These are phyloP conservation scores for Thelonectria olida DNA, from an alignment of 2,329 filamentous ascomycete genomes.

Conservation along the genomic window DNA sequence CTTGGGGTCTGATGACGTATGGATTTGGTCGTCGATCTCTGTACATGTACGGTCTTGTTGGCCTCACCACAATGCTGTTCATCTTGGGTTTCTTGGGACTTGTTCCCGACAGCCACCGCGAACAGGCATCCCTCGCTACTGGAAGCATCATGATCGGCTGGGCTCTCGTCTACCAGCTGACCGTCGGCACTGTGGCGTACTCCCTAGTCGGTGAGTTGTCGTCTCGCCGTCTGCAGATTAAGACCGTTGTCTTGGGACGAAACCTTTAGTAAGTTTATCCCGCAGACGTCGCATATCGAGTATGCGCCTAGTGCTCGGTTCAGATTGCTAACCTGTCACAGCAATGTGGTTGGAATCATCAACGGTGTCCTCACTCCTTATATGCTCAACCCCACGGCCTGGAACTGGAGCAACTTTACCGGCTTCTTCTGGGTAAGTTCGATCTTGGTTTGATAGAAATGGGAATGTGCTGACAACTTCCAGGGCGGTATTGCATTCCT, in stretches of 20 bases:
- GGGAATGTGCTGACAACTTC: conserved; percentile 18
- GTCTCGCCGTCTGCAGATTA: conserved; percentile 84
- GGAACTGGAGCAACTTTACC: conserved; percentile 88
- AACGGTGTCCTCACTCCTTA: conserved; percentile 86
- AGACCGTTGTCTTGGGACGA: conserved; percentile 87
- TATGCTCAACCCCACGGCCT: conserved; percentile 88
- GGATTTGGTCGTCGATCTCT: conserved; percentile 80
- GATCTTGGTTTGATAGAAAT: not conserved
- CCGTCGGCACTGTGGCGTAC: conserved; percentile 90
- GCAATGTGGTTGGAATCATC: conserved; percentile 83
- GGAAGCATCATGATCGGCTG: conserved; percentile 87
- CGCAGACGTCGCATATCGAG: not conserved
- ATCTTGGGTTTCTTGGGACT: conserved; percentile 86
- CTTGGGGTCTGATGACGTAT: conserved; percentile 81
- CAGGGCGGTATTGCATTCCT: conserved; percentile 79
- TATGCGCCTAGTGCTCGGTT: too few relatives aligned
- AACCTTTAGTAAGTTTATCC: conserved; percentile 69
- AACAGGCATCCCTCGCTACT: conserved; percentile 75
- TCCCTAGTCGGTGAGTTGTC: conserved; percentile 88
- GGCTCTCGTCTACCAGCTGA: conserved; percentile 85
- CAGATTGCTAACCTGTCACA: conserved; percentile 40
- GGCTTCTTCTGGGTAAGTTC: conserved; percentile 82
- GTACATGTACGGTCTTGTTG: conserved; percentile 79
- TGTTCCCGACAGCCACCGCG: conserved; percentile 67
- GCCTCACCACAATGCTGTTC: conserved; percentile 79